A percentile compares a stretch with the other conserved stretches of the same genome.
phyloP scores from a whole-genome alignment of 208 protist genomes.

The Phytomonas sp. region DNA sequence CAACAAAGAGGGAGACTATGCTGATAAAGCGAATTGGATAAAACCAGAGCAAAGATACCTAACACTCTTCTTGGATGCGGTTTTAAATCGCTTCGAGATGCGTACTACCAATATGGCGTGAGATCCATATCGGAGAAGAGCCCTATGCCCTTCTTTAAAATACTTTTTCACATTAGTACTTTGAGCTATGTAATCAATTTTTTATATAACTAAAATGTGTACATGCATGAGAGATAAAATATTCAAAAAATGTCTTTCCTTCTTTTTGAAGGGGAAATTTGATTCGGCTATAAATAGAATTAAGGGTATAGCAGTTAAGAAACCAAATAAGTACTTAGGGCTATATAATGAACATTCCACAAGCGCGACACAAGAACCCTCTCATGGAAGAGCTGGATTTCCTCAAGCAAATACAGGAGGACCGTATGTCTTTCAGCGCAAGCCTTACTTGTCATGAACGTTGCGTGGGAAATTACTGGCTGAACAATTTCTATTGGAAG shows the following conservation, averaged over 20 bases:
- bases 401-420: constrained; percentile 79
- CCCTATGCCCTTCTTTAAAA: background rate
- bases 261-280: constrained; percentile 7
- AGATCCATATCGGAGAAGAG: background rate
- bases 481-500: constrained; percentile 68
- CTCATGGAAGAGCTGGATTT: constrained; percentile 80
- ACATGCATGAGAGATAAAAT: background rate
- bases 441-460: constrained; percentile 73
- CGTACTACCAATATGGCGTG: background rate
- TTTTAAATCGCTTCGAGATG: constrained; percentile 7
- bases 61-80: constrained; percentile 10
- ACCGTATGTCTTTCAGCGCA: constrained; percentile 72
- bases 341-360: background rate
- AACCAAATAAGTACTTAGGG: background rate
- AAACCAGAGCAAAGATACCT: constrained; percentile 6
- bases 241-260: background rate
- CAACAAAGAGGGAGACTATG: constrained; percentile 2
- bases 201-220: no score
- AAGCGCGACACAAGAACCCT: constrained; percentile 25
- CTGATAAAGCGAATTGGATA: background rate
- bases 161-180: background rate
- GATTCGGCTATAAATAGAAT: constrained; percentile 2
- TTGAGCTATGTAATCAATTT: background rate
- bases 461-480: constrained; percentile 67
- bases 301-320: constrained; percentile 7